A percentile compares a stretch with the other conserved stretches of the same genome.
Evolutionary conservation across 495 filamentous ascomycete species (phyloP).

Genomic region (Xylaria intraflava): DNA sequence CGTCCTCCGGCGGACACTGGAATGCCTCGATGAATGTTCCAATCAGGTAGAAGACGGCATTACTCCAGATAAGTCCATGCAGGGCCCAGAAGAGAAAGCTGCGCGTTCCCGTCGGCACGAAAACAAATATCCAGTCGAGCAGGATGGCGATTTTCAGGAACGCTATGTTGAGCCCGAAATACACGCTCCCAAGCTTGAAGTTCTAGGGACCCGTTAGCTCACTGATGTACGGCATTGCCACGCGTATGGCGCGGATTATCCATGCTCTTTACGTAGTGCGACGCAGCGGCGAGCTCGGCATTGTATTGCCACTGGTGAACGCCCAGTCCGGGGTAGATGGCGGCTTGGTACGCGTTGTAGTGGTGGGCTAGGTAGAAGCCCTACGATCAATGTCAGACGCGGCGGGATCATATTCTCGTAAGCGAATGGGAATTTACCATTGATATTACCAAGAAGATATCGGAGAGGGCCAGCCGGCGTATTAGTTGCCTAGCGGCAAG

Average conservation of each 20-base stretch:
- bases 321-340: slow-evolving; percentile 1
- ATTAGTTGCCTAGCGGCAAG: neutral
- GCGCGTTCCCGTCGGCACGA: slow-evolving; percentile 19
- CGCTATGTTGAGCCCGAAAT: slow-evolving; percentile 16
- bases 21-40: slow-evolving; percentile 25
- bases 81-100: slow-evolving; percentile 27
- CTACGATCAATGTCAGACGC: neutral
- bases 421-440: neutral
- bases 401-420: neutral
- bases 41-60: slow-evolving; percentile 20
- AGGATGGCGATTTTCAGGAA: slow-evolving; percentile 20
- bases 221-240: neutral
- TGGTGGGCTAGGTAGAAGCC: slow-evolving; percentile 1
- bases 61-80: slow-evolving; percentile 20
- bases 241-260: too few relatives aligned
- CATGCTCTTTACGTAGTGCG: slow-evolving; percentile 2
- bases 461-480: slow-evolving; percentile 1
- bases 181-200: slow-evolving; percentile 10
- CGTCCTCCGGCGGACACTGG: slow-evolving; percentile 37
- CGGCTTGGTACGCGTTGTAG: slow-evolving; percentile 2
- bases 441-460: slow-evolving; percentile 5
- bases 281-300: neutral
- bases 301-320: slow-evolving; percentile 6
- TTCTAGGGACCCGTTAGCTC: neutral
- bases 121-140: slow-evolving; percentile 18